These are phyloP conservation scores for Fraxinus angustifolia DNA, from an alignment of 305 asterid species.

Conservation along the genomic window DNA sequence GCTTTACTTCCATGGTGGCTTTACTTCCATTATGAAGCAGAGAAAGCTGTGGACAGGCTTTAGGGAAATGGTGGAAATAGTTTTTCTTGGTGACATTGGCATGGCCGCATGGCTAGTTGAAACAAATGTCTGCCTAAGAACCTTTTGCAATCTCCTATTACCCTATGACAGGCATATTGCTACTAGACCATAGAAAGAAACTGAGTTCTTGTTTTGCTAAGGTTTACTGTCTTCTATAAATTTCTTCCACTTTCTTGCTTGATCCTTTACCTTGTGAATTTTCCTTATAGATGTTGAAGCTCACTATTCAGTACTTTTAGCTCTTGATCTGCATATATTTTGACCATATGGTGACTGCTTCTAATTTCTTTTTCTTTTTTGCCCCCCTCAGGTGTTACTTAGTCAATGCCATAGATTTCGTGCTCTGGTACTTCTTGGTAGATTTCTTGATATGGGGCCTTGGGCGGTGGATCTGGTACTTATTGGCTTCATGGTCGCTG, in stretches of 20 bases:
- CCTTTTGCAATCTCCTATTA: not conserved
- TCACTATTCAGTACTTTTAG: not conserved
- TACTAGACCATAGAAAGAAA: conserved; percentile 8
- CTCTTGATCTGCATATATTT: not conserved
- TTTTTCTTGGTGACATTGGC: not conserved
- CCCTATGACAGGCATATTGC: not conserved
- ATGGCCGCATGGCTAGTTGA: not conserved
- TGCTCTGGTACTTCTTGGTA: conserved; percentile 96
- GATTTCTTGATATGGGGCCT: conserved; percentile 98
- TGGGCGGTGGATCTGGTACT: conserved; percentile 99
- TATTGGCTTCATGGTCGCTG: conserved; percentile 12
- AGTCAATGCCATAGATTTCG: conserved; percentile 99
- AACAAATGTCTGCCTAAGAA: not conserved
- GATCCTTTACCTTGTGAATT: conserved; percentile 1
- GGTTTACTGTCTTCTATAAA: not conserved
- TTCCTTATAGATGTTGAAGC: not conserved
- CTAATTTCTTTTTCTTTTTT: not conserved
- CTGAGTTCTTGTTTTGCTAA: conserved; percentile 11
- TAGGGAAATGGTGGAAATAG: not conserved
- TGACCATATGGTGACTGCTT: not conserved
- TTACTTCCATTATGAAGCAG: not conserved
- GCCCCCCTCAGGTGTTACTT: conserved; percentile 66
- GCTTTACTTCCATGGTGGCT: not conserved
- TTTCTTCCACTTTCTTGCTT: not conserved
- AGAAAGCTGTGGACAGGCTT: not conserved